Conservation (phyloP, 2,329 filamentous ascomycete genomes). For the Zymoseptoria tritici region DNA sequence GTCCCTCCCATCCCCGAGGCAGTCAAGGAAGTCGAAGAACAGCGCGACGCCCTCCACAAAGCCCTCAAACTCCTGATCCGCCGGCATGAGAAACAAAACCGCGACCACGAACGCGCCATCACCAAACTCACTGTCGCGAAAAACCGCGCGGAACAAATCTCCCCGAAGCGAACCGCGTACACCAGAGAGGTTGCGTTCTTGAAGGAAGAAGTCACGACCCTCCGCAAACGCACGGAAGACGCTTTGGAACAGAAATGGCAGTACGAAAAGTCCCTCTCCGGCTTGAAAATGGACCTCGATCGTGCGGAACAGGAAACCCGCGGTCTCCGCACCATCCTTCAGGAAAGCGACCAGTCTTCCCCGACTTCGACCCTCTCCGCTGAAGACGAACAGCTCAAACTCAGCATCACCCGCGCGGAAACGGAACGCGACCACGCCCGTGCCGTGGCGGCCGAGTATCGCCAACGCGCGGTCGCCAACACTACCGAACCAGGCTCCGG, state of each 20-base stretch:
- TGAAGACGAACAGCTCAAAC: constrained; percentile 46
- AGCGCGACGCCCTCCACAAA: constrained; percentile 83
- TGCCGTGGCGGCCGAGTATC: constrained; percentile 56
- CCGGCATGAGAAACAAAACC: constrained; percentile 76
- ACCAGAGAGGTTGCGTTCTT: constrained; percentile 74
- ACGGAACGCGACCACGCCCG: constrained; percentile 66
- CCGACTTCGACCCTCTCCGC: constrained; percentile 16
- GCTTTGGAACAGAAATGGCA: constrained; percentile 94
- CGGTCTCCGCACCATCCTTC: constrained; percentile 68
- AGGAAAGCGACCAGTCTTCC: constrained; percentile 61
- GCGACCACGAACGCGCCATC: constrained; percentile 75
- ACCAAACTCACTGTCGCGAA: constrained; percentile 69
- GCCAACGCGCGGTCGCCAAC: constrained; percentile 54
- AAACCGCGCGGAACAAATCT: constrained; percentile 58
- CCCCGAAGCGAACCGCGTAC: constrained; percentile 69
- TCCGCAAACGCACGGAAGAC: constrained; percentile 83
- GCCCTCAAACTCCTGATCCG: constrained; percentile 79
- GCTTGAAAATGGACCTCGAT: constrained; percentile 93
- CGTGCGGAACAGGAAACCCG: constrained; percentile 87
- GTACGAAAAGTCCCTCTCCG: constrained; percentile 80
- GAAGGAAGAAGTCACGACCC: constrained; percentile 73
- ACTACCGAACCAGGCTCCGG: constrained; percentile 3
- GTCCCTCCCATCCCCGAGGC: constrained; percentile 27
- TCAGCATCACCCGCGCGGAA: constrained; percentile 60
- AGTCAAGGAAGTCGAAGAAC: constrained; percentile 86